Evolutionary conservation across 257 asterid species (phyloP).

Genomic region (Avicennia marina): DNA sequence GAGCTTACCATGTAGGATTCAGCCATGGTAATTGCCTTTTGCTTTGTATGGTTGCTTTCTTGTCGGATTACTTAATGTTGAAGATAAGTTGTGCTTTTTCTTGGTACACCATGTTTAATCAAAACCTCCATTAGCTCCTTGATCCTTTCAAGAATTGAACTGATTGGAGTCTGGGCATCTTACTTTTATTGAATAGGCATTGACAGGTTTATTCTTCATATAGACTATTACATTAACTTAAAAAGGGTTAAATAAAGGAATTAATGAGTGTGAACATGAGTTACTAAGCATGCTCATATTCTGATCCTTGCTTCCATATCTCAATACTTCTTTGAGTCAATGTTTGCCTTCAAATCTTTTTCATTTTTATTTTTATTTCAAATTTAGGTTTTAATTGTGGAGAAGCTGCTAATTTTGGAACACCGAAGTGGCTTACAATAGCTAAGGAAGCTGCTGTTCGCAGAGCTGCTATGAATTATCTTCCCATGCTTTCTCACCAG

Average conservation of each 20-base stretch:
- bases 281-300: neutral
- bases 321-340: slow-evolving; percentile 3
- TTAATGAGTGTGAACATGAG: slow-evolving; percentile 2
- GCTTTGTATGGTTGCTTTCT: slow-evolving; percentile 11
- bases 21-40: slow-evolving; percentile 82
- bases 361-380: neutral
- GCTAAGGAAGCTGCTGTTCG: slow-evolving; percentile 99
- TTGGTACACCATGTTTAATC: neutral
- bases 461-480: slow-evolving; percentile 96
- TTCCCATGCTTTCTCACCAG: slow-evolving; percentile 99
- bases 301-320: neutral
- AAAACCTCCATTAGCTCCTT: neutral
- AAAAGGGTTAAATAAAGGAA: neutral
- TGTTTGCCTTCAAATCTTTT: neutral
- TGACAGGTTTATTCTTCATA: neutral
- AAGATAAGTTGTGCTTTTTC: slow-evolving; percentile 9
- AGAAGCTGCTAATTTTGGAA: slow-evolving; percentile 98
- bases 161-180: slow-evolving; percentile 10
- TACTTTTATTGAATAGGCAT: neutral
- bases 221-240: neutral
- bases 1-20: slow-evolving; percentile 98
- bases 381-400: slow-evolving; percentile 91
- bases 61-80: slow-evolving; percentile 3
- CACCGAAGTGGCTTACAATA: slow-evolving; percentile 90
- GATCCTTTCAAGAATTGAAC: slow-evolving; percentile 8